Evolutionary conservation across 1,284 basidiomycete species (phyloP).

Genomic region (Ganoderma lingzhi): DNA sequence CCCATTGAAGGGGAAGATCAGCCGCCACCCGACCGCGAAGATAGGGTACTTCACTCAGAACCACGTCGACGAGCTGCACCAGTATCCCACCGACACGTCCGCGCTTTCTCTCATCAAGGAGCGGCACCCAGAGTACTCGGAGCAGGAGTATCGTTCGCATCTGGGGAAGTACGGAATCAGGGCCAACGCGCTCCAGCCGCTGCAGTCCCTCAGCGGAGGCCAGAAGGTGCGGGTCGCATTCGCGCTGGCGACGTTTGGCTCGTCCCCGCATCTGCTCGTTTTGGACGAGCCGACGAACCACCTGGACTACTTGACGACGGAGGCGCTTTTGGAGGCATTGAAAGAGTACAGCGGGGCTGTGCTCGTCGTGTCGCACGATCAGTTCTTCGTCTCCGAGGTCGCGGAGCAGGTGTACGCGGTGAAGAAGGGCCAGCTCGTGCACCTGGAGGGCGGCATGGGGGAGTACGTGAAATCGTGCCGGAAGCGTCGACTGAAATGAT

Average conservation of each 20-base stretch:
- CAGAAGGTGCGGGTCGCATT: conserved; percentile 62
- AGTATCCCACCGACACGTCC: conserved; percentile 39
- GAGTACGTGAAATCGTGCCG: conserved; percentile 30
- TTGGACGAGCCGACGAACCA: conserved; percentile 93
- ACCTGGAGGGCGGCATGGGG: conserved; percentile 49
- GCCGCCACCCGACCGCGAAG: conserved; percentile 62
- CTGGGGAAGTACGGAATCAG: conserved; percentile 60
- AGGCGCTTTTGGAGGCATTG: conserved; percentile 27
- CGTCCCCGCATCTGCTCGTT: conserved; percentile 88
- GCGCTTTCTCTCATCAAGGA: conserved; percentile 53
- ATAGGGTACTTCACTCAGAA: conserved; percentile 69
- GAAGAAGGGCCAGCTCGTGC: conserved; percentile 48
- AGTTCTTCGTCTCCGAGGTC: conserved; percentile 36
- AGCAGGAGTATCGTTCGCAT: conserved; percentile 48
- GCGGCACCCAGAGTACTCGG: conserved; percentile 36
- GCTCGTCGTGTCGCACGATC: conserved; percentile 28
- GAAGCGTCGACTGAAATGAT: conserved; percentile 15
- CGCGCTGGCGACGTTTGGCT: conserved; percentile 55
- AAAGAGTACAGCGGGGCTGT: conserved; percentile 30
- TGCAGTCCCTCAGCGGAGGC: conserved; percentile 62
- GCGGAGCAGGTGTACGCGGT: conserved; percentile 54
- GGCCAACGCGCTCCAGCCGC: conserved; percentile 52
- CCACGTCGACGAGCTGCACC: conserved; percentile 58
- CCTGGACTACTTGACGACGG: conserved; percentile 70
- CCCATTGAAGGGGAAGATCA: conserved; percentile 61